phyloP scores from a whole-genome alignment of 371 early-diverging fungal species.

The Syncephalastrum monosporum region DNA sequence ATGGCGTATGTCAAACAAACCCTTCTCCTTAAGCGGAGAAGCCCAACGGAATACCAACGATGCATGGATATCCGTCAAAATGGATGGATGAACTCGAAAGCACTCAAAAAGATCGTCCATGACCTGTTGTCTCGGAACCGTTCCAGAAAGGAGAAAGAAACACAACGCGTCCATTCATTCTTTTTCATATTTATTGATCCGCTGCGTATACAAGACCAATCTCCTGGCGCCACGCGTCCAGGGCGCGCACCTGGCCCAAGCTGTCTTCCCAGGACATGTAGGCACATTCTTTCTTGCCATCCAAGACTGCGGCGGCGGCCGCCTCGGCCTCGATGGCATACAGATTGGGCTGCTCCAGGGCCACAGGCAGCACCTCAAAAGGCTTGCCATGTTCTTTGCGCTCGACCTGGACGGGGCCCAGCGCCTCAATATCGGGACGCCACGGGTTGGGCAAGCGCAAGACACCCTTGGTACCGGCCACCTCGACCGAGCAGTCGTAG shows the following conservation, averaged over 20 bases:
- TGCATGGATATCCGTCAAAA: too few relatives aligned
- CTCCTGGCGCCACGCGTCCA: conserved; percentile 47
- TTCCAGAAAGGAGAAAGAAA: too few relatives aligned
- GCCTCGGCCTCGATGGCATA: conserved; percentile 46
- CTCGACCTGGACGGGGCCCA: conserved; percentile 37
- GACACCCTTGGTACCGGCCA: conserved; percentile 36
- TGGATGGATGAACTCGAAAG: too few relatives aligned
- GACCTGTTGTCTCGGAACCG: too few relatives aligned
- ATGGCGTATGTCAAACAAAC: too few relatives aligned
- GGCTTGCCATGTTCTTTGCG: conserved; percentile 23
- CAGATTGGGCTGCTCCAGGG: conserved; percentile 30
- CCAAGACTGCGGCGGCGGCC: conserved; percentile 36
- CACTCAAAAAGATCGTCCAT: too few relatives aligned
- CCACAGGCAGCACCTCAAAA: conserved; percentile 23
- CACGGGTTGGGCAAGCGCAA: conserved; percentile 37
- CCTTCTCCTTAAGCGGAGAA: too few relatives aligned
- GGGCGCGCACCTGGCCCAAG: conserved; percentile 36
- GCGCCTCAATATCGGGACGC: conserved; percentile 43
- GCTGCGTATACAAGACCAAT: conserved; percentile 41
- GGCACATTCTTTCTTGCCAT: conserved; percentile 32
- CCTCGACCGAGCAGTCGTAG: conserved; percentile 32
- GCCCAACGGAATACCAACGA: too few relatives aligned
- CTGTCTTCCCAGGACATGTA: conserved; percentile 47
- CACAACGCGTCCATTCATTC: too few relatives aligned
- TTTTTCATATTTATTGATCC: conserved; percentile 14